These are phyloP conservation scores for Paspalum notatum DNA, from an alignment of 176 grass and related monocot species.

Conservation along the genomic window DNA sequence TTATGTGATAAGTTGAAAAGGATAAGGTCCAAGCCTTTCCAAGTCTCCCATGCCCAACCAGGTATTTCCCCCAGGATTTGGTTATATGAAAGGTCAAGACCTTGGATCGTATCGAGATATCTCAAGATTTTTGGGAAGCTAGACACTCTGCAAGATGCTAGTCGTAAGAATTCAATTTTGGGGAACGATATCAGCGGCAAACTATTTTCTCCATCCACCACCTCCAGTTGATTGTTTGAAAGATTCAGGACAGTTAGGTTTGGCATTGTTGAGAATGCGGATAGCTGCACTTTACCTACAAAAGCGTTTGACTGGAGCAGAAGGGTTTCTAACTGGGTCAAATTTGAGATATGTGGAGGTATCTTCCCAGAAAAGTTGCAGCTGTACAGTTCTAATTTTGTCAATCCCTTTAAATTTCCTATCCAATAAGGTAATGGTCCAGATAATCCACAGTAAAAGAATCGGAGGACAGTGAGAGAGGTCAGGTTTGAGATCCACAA, in stretches of 20 bases:
- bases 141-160: slow-evolving; percentile 53
- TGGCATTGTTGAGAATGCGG: slow-evolving; percentile 16
- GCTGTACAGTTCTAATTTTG: neutral
- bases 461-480: neutral
- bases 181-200: slow-evolving; percentile 21
- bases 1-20: slow-evolving; percentile 57
- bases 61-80: slow-evolving; percentile 47
- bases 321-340: slow-evolving; percentile 44
- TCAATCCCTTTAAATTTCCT: slow-evolving; percentile 30
- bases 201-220: slow-evolving; percentile 32
- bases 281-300: slow-evolving; percentile 36
- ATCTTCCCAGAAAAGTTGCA: slow-evolving; percentile 32
- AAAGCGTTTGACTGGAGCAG: slow-evolving; percentile 48
- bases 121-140: slow-evolving; percentile 45
- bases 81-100: slow-evolving; percentile 58
- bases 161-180: slow-evolving; percentile 29
- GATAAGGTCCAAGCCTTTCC: neutral
- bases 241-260: slow-evolving; percentile 46
- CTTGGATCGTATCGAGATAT: slow-evolving; percentile 16
- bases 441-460: slow-evolving; percentile 32
- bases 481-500: neutral
- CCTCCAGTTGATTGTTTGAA: slow-evolving; percentile 39
- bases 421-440: slow-evolving; percentile 36
- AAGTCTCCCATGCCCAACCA: slow-evolving; percentile 42
- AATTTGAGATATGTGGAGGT: slow-evolving; percentile 35